A percentile compares a stretch with the other conserved stretches of the same genome.
These are phyloP conservation scores for Rheum nobile DNA, from an alignment of 148 eudicot species.

Conservation along the genomic window DNA sequence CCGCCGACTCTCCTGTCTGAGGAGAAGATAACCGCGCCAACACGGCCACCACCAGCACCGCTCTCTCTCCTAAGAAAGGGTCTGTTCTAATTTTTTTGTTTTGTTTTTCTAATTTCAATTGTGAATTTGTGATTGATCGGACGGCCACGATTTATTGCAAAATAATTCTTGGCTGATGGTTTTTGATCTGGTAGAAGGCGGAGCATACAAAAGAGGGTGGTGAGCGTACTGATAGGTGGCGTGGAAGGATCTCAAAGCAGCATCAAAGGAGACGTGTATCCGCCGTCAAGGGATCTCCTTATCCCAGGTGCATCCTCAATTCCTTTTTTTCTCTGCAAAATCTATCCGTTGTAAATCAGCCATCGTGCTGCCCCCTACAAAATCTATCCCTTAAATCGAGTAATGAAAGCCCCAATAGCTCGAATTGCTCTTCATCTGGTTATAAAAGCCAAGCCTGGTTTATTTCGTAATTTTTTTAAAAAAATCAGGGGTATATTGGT, in stretches of 20 bases:
- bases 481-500: too few relatives aligned
- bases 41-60: conserved; percentile 25
- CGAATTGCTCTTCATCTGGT: too few relatives aligned
- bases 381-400: too few relatives aligned
- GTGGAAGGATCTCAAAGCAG: conserved; percentile 28
- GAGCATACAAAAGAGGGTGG: conserved; percentile 36
- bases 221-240: conserved; percentile 35
- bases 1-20: conserved; percentile 48
- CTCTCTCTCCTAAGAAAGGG: conserved; percentile 59
- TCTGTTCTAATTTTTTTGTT: conserved; percentile 11
- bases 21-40: conserved; percentile 31
- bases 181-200: conserved; percentile 21
- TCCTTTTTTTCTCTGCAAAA: not conserved
- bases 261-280: conserved; percentile 40
- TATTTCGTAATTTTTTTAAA: too few relatives aligned
- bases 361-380: not conserved
- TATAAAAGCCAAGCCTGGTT: too few relatives aligned
- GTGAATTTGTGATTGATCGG: not conserved
- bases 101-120: not conserved
- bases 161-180: not conserved
- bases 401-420: too few relatives aligned
- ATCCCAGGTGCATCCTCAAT: conserved; percentile 32
- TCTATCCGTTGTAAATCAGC: not conserved
- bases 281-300: conserved; percentile 68
- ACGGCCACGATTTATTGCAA: not conserved